Conservation (phyloP, 345 rosid species). For the Eucalyptus curtisii region DNA sequence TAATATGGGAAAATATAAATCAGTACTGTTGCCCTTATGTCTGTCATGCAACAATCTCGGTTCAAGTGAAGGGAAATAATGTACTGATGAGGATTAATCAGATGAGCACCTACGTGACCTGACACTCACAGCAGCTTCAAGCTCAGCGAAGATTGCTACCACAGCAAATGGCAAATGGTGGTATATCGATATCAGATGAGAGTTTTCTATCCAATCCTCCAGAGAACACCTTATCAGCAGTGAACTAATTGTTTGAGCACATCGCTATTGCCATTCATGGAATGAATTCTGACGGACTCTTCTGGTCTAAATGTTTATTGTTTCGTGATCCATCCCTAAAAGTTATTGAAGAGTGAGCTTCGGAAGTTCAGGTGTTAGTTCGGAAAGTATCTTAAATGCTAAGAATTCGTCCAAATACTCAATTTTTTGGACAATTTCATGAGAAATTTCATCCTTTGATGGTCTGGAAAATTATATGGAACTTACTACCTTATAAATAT, state of each 20-base stretch:
- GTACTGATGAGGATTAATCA: neutral
- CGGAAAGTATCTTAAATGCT: neutral
- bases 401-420: neutral
- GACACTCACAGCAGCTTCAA: slow-evolving; percentile 80
- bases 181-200: slow-evolving; percentile 60
- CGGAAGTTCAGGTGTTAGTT: neutral
- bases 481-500: neutral
- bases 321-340: neutral
- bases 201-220: slow-evolving; percentile 85
- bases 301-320: neutral
- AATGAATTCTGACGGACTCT: neutral
- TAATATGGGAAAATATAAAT: neutral
- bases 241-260: slow-evolving; percentile 40
- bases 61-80: neutral
- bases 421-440: neutral
- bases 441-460: neutral
- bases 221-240: slow-evolving; percentile 71
- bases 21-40: neutral
- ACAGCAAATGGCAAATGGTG: slow-evolving; percentile 83
- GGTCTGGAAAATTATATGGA: neutral
- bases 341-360: neutral
- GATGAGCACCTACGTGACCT: slow-evolving; percentile 45
- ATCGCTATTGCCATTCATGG: neutral
- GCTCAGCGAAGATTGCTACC: slow-evolving; percentile 73
- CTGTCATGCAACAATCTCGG: neutral